Evolutionary conservation across 225 moss, liverwort and hornwort species (phyloP), one percentile per base, ranked within the genome.

Genomic region (Climacium dendroides): DNA sequence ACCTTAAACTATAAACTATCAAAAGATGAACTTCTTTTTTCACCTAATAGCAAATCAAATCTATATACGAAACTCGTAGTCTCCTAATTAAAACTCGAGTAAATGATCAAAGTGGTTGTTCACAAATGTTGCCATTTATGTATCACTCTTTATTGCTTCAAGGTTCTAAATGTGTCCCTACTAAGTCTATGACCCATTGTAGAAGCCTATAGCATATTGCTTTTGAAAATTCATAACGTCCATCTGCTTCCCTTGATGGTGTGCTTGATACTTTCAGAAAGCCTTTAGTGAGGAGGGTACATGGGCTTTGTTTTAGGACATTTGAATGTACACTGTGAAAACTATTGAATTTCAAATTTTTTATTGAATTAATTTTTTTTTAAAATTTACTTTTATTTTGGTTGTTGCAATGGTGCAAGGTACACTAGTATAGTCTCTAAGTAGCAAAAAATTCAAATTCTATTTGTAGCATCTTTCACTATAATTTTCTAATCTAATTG

Each of bases 101-200:
- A 41, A 39, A 41, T 25, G 8, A 41, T 70, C 15, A 25, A 39
- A 69, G 9, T 70, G 1, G 4, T 70, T n/a, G 11, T 66, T 66
- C 0, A n/a, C 4, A 66, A 5, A n/a, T n/a, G 22, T 2, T 0
- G 0, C n/a, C 8, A 41, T 70, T 41, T 0, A 70, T 15, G 15
- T 8, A 70, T 25, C 5, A 25, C 5, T 39, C 15, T 70, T 3
- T 41, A 0, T 24, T 70, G 9, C 69, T 69, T 69, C 24, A 69
- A 39, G 4, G 39, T 69, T 39, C 24, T 0, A 39, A 69, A 39
- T 69, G 12, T 69, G 3, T 69, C 4, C 23, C 4, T 24, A 7
- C 0, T 39, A 69, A 24, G 5, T 41, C 41, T 39, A 39, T 41
- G 1, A 69, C 14, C 24, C 14, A 69, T 39, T 69, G 1, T 41